Conservation (phyloP, 2,329 filamentous ascomycete species). For the Chaetomiaceae sp. region DNA sequence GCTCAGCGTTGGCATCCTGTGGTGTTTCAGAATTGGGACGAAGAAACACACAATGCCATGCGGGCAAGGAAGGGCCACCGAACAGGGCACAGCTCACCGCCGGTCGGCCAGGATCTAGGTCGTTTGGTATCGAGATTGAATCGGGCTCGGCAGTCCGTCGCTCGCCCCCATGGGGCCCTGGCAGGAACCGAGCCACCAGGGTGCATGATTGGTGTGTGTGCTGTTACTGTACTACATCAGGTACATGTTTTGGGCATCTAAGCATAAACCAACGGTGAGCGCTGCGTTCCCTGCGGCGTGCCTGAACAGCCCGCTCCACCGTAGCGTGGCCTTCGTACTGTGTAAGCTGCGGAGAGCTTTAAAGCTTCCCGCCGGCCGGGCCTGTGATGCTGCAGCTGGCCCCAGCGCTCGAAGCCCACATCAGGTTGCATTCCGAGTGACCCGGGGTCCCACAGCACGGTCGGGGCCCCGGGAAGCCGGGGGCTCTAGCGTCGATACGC, state of each 20-base stretch:
- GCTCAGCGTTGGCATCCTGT: too few relatives aligned
- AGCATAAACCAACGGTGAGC: too few relatives aligned
- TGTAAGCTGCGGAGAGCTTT: too few relatives aligned
- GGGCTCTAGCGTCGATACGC: conserved; percentile 6
- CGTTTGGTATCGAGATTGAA: neutral
- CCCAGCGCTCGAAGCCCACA: neutral
- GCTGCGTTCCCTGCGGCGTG: too few relatives aligned
- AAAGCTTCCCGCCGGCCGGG: neutral
- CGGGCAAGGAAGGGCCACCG: neutral
- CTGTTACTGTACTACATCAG: neutral
- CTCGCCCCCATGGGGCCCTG: neutral
- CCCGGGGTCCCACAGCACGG: conserved; percentile 1
- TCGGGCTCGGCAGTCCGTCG: conserved; percentile 5
- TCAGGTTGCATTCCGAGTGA: conserved; percentile 10
- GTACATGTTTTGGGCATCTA: too few relatives aligned
- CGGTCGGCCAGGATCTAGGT: conserved; percentile 9
- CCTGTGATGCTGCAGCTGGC: conserved; percentile 5
- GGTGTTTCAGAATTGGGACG: neutral
- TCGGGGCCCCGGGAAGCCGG: conserved; percentile 1
- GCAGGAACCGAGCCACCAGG: neutral
- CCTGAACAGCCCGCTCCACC: too few relatives aligned
- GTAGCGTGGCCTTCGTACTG: too few relatives aligned
- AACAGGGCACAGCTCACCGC: conserved; percentile 10
- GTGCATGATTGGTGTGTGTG: conserved; percentile 1
- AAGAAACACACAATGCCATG: neutral